Percentiles rank a stretch among this genome's conserved stretches.
Evolutionary conservation across 1,284 basidiomycete genomes (phyloP).

Genomic region (Cutaneotrichosporon sp.): DNA sequence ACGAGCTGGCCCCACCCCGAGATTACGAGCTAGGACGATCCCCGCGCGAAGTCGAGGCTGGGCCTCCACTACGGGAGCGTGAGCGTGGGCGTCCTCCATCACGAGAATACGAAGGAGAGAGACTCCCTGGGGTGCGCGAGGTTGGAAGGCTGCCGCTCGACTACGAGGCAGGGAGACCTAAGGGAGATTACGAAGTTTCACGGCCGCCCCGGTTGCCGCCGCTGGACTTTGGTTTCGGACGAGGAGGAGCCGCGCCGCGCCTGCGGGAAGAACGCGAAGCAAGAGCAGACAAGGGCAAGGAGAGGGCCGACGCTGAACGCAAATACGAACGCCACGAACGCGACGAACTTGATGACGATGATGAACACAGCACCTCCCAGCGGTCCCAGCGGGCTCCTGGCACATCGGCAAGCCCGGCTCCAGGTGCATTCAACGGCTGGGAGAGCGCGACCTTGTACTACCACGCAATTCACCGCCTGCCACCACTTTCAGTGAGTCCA

Average conservation of each 20-base stretch:
- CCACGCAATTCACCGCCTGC: conserved; percentile 3
- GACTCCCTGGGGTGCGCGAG: not conserved
- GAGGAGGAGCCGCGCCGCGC: not conserved
- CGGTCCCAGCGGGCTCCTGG: not conserved
- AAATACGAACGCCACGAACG: not conserved
- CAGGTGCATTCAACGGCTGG: not conserved
- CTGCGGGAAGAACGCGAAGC: not conserved
- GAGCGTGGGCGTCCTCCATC: not conserved
- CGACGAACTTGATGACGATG: not conserved
- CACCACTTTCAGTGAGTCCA: conserved; percentile 1
- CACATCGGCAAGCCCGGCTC: not conserved
- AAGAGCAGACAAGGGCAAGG: not conserved
- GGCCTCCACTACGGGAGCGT: not conserved
- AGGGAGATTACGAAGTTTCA: not conserved
- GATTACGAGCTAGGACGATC: not conserved
- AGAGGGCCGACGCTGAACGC: not conserved
- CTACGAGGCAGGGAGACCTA: not conserved
- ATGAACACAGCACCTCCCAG: not conserved
- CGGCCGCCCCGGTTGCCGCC: not conserved
- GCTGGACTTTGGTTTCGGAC: not conserved
- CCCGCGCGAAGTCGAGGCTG: not conserved
- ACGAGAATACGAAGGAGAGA: not conserved
- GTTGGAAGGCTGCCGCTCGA: not conserved
- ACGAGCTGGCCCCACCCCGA: not conserved
- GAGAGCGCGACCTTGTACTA: conserved; percentile 1